Base-by-base conservation (phyloP, 2,329 filamentous ascomycete species). In the Byssochlamys sp. region DNA sequence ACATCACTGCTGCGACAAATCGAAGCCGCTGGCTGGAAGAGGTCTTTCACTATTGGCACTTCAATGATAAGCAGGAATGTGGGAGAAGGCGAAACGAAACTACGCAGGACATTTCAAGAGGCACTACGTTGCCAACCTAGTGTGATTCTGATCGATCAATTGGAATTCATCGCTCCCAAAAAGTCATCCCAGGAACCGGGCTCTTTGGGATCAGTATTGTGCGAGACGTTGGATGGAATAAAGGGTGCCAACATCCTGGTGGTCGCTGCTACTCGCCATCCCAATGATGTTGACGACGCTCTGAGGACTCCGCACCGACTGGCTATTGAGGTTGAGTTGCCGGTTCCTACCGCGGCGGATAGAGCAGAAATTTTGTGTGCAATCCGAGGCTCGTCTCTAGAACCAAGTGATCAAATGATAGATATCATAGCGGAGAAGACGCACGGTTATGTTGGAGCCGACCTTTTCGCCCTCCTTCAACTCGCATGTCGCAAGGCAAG, bases 361-460 rank as follows among this genome's bases (percentile, higher is more conserved):
- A 82, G 92, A 45, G 82, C 84, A 53, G 85, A 90, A 29, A 95
- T 96, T 11, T 73, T 96, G 25, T 80, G 83, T 29, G 83, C 82
- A 5, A 77, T 88, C 58, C 69, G 74, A 52, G 74, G 68, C 58
- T 75, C 83, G 52, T 75, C 69, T n/a, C 66, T 77, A 2, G 79
- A 76, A 7, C 75, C 76, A 7, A 77, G 72, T 56, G 78, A 86
- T 2, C 73, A 74, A 1, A 75, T 84, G 9, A 73, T 90, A 19
- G 74, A 79, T 3, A 75, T 79, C 19, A 75, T 95, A 50, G 87
- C 87, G 49, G 83, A 88, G 60, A 83, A 84, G 57, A 95, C 91
- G 0, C 91, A 96, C 67, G 92, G 91, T 3, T 96, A 90, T 71
- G 95, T 90, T 31, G 88, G 88, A 3, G 81, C 82, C 1, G 91